phyloP scores from a whole-genome alignment of 371 early-diverging fungal species.

The Scutellospora calospora region DNA sequence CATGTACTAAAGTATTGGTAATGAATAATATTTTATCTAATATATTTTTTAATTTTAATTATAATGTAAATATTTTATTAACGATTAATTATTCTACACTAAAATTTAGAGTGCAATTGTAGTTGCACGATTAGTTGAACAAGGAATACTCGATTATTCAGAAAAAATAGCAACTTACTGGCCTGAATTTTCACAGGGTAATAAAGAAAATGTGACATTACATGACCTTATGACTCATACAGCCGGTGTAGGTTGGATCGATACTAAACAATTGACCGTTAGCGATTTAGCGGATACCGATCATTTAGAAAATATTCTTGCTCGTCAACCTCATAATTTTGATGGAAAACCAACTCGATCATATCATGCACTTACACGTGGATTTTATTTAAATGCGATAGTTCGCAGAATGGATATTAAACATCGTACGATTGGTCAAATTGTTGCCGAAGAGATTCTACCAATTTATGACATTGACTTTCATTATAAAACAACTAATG shows the following conservation, averaged over 20 bases:
- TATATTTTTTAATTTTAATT: no score
- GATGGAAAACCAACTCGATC: conserved; percentile 60
- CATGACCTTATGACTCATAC: conserved; percentile 70
- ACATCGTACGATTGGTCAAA: conserved; percentile 64
- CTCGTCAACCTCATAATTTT: conserved; percentile 71
- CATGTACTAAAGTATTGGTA: conserved; percentile 64
- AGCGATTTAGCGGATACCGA: conserved; percentile 49
- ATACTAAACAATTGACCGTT: conserved; percentile 53
- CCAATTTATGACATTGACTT: conserved; percentile 60
- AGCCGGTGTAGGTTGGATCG: conserved; percentile 68
- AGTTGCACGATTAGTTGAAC: conserved; percentile 68
- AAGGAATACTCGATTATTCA: conserved; percentile 64
- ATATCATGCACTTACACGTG: conserved; percentile 74
- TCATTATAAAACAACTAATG: conserved; percentile 56
- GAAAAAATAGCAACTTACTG: conserved; percentile 68
- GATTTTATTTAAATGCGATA: conserved; percentile 78
- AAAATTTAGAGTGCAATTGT: conserved; percentile 48
- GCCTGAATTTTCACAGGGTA: conserved; percentile 82
- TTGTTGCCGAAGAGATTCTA: conserved; percentile 63
- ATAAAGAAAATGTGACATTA: conserved; percentile 76
- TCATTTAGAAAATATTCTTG: conserved; percentile 55
- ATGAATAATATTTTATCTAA: neutral
- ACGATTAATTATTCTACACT: neutral
- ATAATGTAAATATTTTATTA: no score
- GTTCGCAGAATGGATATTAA: conserved; percentile 66